These are phyloP conservation scores for Geotrichum histeridarum DNA, from an alignment of 1,139 yeast genomes.

Conservation along the genomic window DNA sequence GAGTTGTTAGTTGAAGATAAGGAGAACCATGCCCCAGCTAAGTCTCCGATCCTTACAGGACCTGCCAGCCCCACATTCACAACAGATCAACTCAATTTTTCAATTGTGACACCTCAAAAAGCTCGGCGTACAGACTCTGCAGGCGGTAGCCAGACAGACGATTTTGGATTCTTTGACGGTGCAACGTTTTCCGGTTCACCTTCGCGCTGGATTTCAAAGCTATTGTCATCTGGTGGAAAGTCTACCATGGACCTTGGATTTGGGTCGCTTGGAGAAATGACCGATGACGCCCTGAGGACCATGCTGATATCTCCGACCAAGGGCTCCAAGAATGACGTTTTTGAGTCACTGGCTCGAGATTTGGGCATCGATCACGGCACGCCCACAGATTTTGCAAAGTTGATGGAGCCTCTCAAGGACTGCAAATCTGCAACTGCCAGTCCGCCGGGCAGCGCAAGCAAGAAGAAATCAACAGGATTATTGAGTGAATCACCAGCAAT, in stretches of 20 bases:
- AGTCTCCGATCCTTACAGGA: neutral
- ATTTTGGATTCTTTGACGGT: slow-evolving; percentile 12
- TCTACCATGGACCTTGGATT: neutral
- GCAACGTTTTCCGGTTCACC: slow-evolving; percentile 17
- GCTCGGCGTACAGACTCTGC: neutral
- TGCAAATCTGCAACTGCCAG: neutral
- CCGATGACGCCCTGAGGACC: slow-evolving; percentile 8
- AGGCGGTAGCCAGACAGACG: slow-evolving; percentile 5
- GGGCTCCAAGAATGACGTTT: slow-evolving; percentile 1
- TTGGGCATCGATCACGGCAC: neutral
- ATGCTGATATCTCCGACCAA: slow-evolving; percentile 15
- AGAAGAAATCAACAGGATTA: neutral
- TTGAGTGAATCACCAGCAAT: slow-evolving; percentile 5
- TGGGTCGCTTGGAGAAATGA: neutral
- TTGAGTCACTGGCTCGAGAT: slow-evolving; percentile 4
- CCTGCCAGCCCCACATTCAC: slow-evolving; percentile 1
- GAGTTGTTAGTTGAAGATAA: slow-evolving; percentile 1
- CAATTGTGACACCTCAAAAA: slow-evolving; percentile 7
- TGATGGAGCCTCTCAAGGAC: neutral
- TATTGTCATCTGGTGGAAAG: slow-evolving; percentile 10
- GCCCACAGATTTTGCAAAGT: slow-evolving; percentile 7
- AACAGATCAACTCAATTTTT: slow-evolving; percentile 2
- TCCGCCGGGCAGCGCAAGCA: neutral
- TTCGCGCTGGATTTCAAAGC: slow-evolving; percentile 13
- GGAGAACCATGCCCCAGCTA: slow-evolving; percentile 8